Evolutionary conservation across 2,329 filamentous ascomycete genomes (phyloP).

Genomic region (Dactylellina sp.): DNA sequence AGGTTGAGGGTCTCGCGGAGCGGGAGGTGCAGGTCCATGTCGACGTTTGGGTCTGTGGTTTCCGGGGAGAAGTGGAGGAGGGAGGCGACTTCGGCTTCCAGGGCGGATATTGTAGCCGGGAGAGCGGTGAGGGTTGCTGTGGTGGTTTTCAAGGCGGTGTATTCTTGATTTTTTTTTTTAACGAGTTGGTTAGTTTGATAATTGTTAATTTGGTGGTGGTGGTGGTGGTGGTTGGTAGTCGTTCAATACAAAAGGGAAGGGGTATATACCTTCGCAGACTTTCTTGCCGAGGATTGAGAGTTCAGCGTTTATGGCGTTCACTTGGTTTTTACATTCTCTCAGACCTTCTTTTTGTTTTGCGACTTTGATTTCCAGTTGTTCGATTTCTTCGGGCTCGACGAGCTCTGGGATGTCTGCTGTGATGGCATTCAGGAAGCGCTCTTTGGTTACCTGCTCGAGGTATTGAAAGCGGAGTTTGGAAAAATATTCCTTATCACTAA

Average conservation of each 20-base stretch:
- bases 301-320: slow-evolving; percentile 47
- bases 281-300: slow-evolving; percentile 69
- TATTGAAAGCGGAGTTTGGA: slow-evolving; percentile 97
- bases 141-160: slow-evolving; percentile 62
- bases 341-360: slow-evolving; percentile 78
- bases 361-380: slow-evolving; percentile 76
- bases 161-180: slow-evolving; percentile 64
- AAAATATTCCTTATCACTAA: slow-evolving; percentile 77
- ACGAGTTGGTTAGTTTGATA: slow-evolving; percentile 64
- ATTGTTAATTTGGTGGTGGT: slow-evolving; percentile 3
- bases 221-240: neutral
- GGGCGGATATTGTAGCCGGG: slow-evolving; percentile 67
- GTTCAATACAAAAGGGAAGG: no score
- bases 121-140: slow-evolving; percentile 66
- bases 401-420: slow-evolving; percentile 90
- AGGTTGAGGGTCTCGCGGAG: slow-evolving; percentile 70
- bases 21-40: slow-evolving; percentile 69
- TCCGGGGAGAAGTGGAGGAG: slow-evolving; percentile 64
- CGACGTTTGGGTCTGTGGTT: slow-evolving; percentile 63
- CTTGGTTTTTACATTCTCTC: slow-evolving; percentile 67
- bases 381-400: slow-evolving; percentile 83
- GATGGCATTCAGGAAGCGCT: slow-evolving; percentile 94
- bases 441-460: slow-evolving; percentile 97
- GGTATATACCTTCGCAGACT: slow-evolving; percentile 64
- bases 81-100: slow-evolving; percentile 67